Conservation (phyloP, 257 asterid genomes). For the Solanum chiquidenum region DNA sequence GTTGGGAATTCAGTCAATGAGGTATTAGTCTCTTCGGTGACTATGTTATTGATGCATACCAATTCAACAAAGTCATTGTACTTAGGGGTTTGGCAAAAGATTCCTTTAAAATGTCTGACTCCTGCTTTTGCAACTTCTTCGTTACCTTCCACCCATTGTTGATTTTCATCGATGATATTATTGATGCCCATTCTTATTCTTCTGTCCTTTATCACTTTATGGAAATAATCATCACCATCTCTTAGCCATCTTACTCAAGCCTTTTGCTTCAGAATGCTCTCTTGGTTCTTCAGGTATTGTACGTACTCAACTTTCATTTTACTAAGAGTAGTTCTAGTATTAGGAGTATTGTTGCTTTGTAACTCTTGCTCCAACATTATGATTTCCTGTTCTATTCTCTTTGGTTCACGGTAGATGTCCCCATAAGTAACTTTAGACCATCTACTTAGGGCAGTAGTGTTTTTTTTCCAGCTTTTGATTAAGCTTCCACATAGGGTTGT, state of each 20-base stretch:
- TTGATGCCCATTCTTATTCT: background rate
- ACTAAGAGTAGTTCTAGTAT: too few relatives aligned
- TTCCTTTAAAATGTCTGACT: too few relatives aligned
- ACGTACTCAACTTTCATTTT: background rate
- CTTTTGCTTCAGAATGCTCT: background rate
- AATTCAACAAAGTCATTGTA: too few relatives aligned
- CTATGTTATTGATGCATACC: too few relatives aligned
- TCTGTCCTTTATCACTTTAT: too few relatives aligned
- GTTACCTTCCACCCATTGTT: too few relatives aligned
- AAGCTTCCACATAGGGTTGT: background rate
- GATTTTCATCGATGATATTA: too few relatives aligned
- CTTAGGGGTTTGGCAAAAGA: too few relatives aligned
- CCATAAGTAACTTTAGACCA: background rate
- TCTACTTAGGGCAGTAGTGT: fast-evolving
- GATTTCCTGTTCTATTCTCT: background rate
- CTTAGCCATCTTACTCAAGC: background rate
- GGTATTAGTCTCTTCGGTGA: too few relatives aligned
- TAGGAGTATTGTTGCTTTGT: background rate
- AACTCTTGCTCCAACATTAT: background rate
- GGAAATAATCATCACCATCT: background rate
- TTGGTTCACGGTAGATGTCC: background rate
- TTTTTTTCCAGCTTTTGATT: background rate
- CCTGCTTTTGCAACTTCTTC: fast-evolving
- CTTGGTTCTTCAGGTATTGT: too few relatives aligned
- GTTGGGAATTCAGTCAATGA: too few relatives aligned